Evolutionary conservation across 345 rosid genomes (phyloP).

Genomic region (Salix purpurea): DNA sequence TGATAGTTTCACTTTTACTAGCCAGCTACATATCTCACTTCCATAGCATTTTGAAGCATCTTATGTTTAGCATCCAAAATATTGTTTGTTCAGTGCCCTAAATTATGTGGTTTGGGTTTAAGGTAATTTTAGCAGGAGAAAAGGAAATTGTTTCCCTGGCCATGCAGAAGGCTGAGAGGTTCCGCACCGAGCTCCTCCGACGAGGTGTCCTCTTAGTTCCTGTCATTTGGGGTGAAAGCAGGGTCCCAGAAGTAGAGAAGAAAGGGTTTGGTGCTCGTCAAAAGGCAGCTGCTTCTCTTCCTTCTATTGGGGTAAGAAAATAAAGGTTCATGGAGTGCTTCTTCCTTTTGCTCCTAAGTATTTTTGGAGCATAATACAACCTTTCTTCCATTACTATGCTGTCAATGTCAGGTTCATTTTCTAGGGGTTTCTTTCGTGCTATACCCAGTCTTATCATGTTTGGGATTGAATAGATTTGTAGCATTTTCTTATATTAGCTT

Average conservation of each 20-base stretch:
- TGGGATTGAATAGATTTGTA: not conserved
- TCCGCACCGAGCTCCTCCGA: slow-evolving; percentile 77
- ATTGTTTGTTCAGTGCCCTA: not conserved
- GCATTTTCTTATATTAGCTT: slow-evolving; percentile 10
- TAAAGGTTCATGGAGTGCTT: not conserved
- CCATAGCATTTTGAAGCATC: not conserved
- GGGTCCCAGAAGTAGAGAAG: slow-evolving; percentile 48
- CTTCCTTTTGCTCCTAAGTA: not conserved
- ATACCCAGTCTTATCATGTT: not conserved
- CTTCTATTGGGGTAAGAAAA: slow-evolving; percentile 74
- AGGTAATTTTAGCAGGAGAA: slow-evolving; percentile 89
- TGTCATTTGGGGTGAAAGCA: slow-evolving; percentile 73
- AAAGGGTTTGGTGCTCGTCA: slow-evolving; percentile 75
- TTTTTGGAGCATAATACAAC: not conserved
- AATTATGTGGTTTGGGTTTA: slow-evolving; percentile 19
- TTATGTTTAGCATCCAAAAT: not conserved
- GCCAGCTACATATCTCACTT: not conserved
- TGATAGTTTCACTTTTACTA: not conserved
- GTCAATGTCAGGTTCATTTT: not conserved
- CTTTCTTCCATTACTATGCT: not conserved
- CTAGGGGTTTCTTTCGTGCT: not conserved
- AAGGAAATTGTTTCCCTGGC: slow-evolving; percentile 66
- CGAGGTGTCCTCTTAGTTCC: slow-evolving; percentile 92
- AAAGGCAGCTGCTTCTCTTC: slow-evolving; percentile 62
- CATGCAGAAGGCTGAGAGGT: slow-evolving; percentile 74